Conservation (phyloP, 2,329 filamentous ascomycete genomes). For the Trichoderma gracile region DNA sequence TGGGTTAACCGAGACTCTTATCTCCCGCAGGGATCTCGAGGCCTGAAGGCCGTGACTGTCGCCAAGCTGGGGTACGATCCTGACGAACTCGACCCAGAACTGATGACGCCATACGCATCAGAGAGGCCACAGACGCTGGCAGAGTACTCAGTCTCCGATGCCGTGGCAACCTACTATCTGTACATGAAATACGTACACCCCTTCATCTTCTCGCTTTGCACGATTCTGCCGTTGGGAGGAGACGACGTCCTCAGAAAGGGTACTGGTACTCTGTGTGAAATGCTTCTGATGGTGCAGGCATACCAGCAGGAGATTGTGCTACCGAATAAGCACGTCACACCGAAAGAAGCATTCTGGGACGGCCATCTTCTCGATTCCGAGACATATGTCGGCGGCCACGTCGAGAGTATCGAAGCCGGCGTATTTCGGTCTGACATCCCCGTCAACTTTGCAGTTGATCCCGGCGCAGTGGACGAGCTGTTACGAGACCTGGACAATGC, state of each 20-base stretch:
- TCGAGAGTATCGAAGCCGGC: conserved; percentile 97
- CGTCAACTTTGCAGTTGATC: conserved; percentile 88
- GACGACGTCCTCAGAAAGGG: conserved; percentile 94
- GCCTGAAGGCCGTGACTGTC: conserved; percentile 94
- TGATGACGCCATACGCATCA: conserved; percentile 91
- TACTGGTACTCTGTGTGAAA: conserved; percentile 97
- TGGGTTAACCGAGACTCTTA: conserved; percentile 99
- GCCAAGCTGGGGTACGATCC: conserved; percentile 98
- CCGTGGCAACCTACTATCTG: conserved; percentile 95
- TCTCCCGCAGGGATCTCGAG: conserved; percentile 92
- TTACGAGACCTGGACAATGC: conserved; percentile 83
- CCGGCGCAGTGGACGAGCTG: conserved; percentile 85
- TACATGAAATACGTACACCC: conserved; percentile 99
- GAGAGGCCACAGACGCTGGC: conserved; percentile 92
- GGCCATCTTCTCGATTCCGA: conserved; percentile 95
- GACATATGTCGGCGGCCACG: conserved; percentile 96
- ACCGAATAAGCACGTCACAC: conserved; percentile 92
- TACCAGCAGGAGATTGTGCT: conserved; percentile 89
- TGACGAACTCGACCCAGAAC: conserved; percentile 92
- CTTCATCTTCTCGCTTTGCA: conserved; percentile 98
- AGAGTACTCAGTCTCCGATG: conserved; percentile 98
- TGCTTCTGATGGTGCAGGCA: conserved; percentile 98
- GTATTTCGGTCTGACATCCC: conserved; percentile 96
- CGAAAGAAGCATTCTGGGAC: conserved; percentile 93
- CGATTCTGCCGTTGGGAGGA: conserved; percentile 87